Base-by-base conservation (phyloP, 345 rosid species). In the Adansonia digitata region DNA sequence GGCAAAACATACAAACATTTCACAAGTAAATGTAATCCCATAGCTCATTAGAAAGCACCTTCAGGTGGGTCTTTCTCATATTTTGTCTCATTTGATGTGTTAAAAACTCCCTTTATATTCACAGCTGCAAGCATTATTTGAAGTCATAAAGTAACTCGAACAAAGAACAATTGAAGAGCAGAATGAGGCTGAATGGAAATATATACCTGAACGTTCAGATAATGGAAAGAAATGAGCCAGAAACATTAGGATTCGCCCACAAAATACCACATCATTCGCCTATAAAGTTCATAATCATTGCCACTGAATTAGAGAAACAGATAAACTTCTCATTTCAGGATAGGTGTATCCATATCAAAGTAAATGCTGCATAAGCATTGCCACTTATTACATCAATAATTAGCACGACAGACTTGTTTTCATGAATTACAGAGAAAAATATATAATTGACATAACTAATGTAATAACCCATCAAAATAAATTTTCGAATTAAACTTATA, bases 251-350 rank as follows among this genome's bases (percentile, higher is more conserved):
- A 95, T 95, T 53, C 97, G 87, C 79, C 99, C 99, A 72, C 98
- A 95, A 72, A 93, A 93, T 63, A 95, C 97, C 56, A 93, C 99
- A 84, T 95, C 98, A 79, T 88, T 95, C 29, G 99, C 98, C 99
- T 95, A 79, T 26, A 82, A 59, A 73, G 61, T 73, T n/a, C 76
- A 79, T n/a, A n/a, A n/a, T n/a, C n/a, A 63, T 80, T 61, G 67
- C 61, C 49, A 62, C 34, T 20, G 24, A 22, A 46, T 75, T 75
- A 75, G 71, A 48, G 18, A 29, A 69, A 48, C 57, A 48, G 24
- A 69, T 29, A 69, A 69, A 29, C 13, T 24, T 15, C 37, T 24
- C 26, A 67, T 43, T 26, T 26, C 70, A 65, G 52, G 34, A 22
- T 43, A 22, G 37, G 1, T 10, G 18, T 24, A 43, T 14, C 52